phyloP scores from a whole-genome alignment of 2,329 filamentous ascomycete genomes.

The Talaromyces sp. region DNA sequence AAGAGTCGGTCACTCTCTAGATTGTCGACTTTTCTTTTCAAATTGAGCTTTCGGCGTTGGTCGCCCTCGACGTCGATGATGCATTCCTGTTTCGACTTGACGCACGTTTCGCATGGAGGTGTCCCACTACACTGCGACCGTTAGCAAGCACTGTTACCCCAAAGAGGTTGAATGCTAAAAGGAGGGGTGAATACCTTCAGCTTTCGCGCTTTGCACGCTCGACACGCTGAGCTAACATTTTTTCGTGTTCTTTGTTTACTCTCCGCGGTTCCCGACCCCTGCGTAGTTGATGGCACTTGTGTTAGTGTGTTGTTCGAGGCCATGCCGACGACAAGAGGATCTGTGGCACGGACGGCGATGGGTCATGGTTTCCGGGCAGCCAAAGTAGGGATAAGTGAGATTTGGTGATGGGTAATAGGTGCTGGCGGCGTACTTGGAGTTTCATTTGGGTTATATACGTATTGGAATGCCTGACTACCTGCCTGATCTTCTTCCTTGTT shows the following conservation, averaged over 20 bases:
- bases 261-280: not conserved
- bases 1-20: conserved; percentile 12
- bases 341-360: not conserved
- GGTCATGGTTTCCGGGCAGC: conserved; percentile 8
- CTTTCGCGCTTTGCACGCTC: conserved; percentile 15
- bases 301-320: not conserved
- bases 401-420: not conserved
- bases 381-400: not conserved
- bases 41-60: conserved; percentile 18
- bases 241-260: conserved; percentile 12
- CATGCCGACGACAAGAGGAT: conserved; percentile 9
- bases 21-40: conserved; percentile 16
- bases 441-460: not conserved
- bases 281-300: not conserved
- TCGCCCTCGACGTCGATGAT: conserved; percentile 17
- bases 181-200: conserved; percentile 7
- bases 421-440: not conserved
- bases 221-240: conserved; percentile 18
- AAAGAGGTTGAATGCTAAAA: not conserved
- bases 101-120: conserved; percentile 13
- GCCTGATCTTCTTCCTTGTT: not conserved
- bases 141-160: not conserved
- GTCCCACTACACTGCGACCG: conserved; percentile 15
- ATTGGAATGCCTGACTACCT: not conserved
- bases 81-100: conserved; percentile 14